These are phyloP conservation scores for Wickerhamiella allomyrinae DNA, from an alignment of 805 yeast species.

Conservation along the genomic window DNA sequence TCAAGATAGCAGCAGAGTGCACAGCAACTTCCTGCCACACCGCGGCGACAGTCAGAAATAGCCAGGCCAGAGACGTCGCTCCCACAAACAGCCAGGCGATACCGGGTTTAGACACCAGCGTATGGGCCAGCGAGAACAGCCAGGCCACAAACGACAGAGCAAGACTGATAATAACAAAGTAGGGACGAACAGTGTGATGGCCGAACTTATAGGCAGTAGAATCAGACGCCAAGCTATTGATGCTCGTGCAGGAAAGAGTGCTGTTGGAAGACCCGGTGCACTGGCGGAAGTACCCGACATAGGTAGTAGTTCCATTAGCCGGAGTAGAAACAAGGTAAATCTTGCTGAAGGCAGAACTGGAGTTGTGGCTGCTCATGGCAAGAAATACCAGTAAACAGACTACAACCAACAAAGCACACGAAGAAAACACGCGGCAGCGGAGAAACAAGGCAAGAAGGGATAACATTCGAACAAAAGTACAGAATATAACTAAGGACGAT, in stretches of 20 bases:
- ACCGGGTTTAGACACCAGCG: not conserved
- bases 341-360: not conserved
- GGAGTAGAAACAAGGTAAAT: not conserved
- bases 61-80: slow-evolving; percentile 1
- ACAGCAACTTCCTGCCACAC: slow-evolving; percentile 11
- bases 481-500: no score
- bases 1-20: slow-evolving; percentile 5
- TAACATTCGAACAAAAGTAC: not conserved
- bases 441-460: not conserved
- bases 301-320: not conserved
- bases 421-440: not conserved
- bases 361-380: not conserved
- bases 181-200: slow-evolving; percentile 4
- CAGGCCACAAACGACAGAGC: not conserved
- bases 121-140: not conserved
- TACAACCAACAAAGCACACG: not conserved
- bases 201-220: not conserved
- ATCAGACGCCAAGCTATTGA: not conserved
- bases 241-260: not conserved
- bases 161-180: slow-evolving; percentile 3
- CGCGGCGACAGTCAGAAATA: slow-evolving; percentile 2
- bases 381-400: not conserved
- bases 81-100: not conserved
- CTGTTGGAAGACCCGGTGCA: not conserved
- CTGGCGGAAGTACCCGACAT: not conserved